These are phyloP conservation scores for Ogataea naganishii DNA, from an alignment of 805 yeast species.

Conservation along the genomic window DNA sequence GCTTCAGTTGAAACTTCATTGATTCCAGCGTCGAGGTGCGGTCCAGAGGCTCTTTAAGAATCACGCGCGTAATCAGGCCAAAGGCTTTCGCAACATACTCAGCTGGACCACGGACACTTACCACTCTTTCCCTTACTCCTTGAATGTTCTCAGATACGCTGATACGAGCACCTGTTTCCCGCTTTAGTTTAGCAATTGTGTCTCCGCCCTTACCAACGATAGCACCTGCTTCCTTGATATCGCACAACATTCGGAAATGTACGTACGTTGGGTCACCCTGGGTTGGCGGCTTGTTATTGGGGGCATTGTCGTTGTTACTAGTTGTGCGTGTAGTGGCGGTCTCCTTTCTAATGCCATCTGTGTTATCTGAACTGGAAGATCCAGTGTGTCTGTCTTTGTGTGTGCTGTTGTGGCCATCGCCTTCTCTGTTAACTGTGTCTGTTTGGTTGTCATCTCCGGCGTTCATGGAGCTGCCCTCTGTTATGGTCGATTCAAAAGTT, in stretches of 20 bases:
- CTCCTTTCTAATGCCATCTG: not conserved
- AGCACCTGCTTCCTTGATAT: constrained; percentile 65
- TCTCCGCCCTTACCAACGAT: constrained; percentile 82
- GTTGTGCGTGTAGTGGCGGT: not conserved
- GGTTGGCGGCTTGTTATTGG: constrained; percentile 15
- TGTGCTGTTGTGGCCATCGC: constrained; percentile 28
- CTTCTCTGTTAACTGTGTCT: too few relatives aligned
- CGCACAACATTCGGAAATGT: constrained; percentile 65
- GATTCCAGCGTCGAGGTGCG: constrained; percentile 50
- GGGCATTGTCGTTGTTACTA: constrained; percentile 1
- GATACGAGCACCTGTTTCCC: constrained; percentile 52
- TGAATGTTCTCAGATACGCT: constrained; percentile 66
- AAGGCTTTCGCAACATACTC: constrained; percentile 77
- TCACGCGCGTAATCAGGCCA: constrained; percentile 61
- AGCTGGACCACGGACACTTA: constrained; percentile 65
- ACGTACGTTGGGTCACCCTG: constrained; percentile 54
- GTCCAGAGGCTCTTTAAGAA: constrained; percentile 59
- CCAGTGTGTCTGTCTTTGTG: constrained; percentile 32
- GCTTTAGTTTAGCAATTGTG: constrained; percentile 54
- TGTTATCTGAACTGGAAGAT: not conserved
- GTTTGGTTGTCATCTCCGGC: too few relatives aligned
- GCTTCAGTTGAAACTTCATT: constrained; percentile 43
- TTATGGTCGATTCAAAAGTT: too few relatives aligned
- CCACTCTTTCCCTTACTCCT: constrained; percentile 66
- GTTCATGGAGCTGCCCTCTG: too few relatives aligned